These are phyloP conservation scores for Yamadazyma triangularis DNA, from an alignment of 1,139 yeast genomes.

Conservation along the genomic window DNA sequence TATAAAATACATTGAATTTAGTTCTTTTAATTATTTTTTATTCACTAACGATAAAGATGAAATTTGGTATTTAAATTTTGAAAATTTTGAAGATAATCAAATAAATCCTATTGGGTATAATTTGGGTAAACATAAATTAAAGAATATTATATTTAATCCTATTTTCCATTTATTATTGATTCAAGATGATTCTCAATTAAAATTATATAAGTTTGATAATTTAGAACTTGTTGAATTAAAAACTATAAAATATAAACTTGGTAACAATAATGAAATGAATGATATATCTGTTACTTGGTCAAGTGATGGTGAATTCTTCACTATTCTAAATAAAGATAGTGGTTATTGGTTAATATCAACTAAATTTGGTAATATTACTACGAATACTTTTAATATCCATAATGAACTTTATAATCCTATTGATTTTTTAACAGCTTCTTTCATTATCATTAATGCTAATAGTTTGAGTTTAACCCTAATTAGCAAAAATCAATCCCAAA, in stretches of 20 bases:
- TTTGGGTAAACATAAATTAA: conserved; percentile 8
- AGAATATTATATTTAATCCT: conserved; percentile 23
- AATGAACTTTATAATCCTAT: conserved; percentile 21
- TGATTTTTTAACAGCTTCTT: conserved; percentile 21
- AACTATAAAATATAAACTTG: conserved; percentile 3
- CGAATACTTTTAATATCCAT: conserved; percentile 22
- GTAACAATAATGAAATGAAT: conserved; percentile 1
- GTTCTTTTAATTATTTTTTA: conserved; percentile 14
- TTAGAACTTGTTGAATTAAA: conserved; percentile 5
- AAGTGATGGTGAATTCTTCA: conserved; percentile 33
- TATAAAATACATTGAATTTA: conserved; percentile 8
- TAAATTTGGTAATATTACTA: conserved; percentile 31
- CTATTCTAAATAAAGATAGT: conserved; percentile 14
- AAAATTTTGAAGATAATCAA: conserved; percentile 12
- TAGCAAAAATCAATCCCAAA: conserved; percentile 12
- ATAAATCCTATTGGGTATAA: conserved; percentile 13
- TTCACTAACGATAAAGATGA: conserved; percentile 26
- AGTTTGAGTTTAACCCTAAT: conserved; percentile 22
- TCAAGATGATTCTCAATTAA: conserved; percentile 2
- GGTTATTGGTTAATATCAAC: conserved; percentile 33
- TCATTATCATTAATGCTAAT: conserved; percentile 23
- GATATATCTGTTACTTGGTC: conserved; percentile 24
- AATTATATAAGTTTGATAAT: conserved; percentile 5
- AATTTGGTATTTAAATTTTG: conserved; percentile 22
- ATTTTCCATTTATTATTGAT: conserved; percentile 19